Conservation (phyloP, 1,284 basidiomycete species). For the Fistulinella cinereoalba region DNA sequence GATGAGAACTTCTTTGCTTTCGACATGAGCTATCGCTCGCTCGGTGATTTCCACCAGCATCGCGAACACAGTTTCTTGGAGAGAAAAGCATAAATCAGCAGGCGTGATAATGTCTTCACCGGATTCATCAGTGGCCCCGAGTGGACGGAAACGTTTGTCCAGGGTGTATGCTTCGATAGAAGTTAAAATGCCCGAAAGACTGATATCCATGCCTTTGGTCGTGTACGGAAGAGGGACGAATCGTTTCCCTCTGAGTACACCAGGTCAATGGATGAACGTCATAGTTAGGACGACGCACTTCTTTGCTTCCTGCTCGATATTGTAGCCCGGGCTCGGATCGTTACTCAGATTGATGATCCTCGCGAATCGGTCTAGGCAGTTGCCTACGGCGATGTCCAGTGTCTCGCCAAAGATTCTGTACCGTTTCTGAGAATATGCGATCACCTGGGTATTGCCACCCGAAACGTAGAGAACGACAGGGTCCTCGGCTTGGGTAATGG, state of each 20-base stretch:
- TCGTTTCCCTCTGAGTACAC: slow-evolving; percentile 58
- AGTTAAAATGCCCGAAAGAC: slow-evolving; percentile 90
- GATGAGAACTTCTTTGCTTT: slow-evolving; percentile 93
- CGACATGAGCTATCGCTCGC: slow-evolving; percentile 98
- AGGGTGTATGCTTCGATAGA: slow-evolving; percentile 85
- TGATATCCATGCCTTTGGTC: slow-evolving; percentile 99
- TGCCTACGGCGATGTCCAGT: slow-evolving; percentile 97
- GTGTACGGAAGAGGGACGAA: slow-evolving; percentile 88
- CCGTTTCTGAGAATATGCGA: slow-evolving; percentile 95
- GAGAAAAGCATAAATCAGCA: slow-evolving; percentile 92
- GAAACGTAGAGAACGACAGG: slow-evolving; percentile 98
- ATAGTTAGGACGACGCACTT: slow-evolving; percentile 47
- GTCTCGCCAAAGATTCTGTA: slow-evolving; percentile 99
- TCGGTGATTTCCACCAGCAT: slow-evolving; percentile 99
- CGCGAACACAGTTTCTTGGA: slow-evolving; percentile 97
- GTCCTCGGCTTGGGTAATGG: slow-evolving; percentile 92
- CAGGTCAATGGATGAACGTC: neutral
- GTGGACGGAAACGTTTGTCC: slow-evolving; percentile 69
- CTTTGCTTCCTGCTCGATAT: slow-evolving; percentile 96
- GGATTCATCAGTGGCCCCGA: slow-evolving; percentile 36
- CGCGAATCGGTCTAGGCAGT: slow-evolving; percentile 97
- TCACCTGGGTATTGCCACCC: slow-evolving; percentile 98
- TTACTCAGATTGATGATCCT: slow-evolving; percentile 95
- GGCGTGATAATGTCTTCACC: slow-evolving; percentile 81
- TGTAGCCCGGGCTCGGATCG: slow-evolving; percentile 97